phyloP scores from a whole-genome alignment of 1,139 yeast genomes.

The Casaregolazyma suthepensis region DNA sequence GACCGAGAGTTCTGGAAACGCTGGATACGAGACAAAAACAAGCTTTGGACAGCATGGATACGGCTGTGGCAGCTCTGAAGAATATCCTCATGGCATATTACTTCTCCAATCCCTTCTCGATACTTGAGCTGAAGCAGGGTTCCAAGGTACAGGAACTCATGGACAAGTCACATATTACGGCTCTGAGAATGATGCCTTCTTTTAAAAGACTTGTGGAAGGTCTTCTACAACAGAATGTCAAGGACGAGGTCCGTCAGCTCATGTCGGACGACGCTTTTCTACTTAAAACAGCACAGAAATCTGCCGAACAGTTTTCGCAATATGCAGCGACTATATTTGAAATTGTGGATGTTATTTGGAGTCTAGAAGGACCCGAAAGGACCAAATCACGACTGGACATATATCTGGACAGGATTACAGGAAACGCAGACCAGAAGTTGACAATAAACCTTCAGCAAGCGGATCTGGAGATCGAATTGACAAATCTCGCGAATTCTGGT shows the following conservation, averaged over 20 bases:
- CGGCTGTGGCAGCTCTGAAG: constrained; percentile 48
- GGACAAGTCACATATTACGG: constrained; percentile 29
- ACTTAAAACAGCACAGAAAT: background rate
- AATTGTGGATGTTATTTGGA: constrained; percentile 12
- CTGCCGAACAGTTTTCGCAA: constrained; percentile 13
- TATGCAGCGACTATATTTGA: constrained; percentile 12
- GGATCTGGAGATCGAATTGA: background rate
- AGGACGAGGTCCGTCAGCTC: constrained; percentile 1
- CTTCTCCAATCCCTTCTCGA: constrained; percentile 60
- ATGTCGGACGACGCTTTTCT: background rate
- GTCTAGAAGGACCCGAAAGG: constrained; percentile 8
- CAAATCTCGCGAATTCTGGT: background rate
- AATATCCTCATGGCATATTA: constrained; percentile 65
- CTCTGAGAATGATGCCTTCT: constrained; percentile 44
- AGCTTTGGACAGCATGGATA: constrained; percentile 41
- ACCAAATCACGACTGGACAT: constrained; percentile 9
- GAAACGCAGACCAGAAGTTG: background rate
- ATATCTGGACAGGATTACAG: constrained; percentile 15
- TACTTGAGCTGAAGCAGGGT: constrained; percentile 34
- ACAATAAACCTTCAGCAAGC: background rate
- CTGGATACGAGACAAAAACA: constrained; percentile 25
- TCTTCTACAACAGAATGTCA: constrained; percentile 6
- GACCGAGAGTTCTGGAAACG: constrained; percentile 23
- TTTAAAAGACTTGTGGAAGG: constrained; percentile 37
- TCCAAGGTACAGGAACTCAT: constrained; percentile 30